Conservation (phyloP, 352 stramenopile genomes). For the Phytopythium mirpurense region DNA sequence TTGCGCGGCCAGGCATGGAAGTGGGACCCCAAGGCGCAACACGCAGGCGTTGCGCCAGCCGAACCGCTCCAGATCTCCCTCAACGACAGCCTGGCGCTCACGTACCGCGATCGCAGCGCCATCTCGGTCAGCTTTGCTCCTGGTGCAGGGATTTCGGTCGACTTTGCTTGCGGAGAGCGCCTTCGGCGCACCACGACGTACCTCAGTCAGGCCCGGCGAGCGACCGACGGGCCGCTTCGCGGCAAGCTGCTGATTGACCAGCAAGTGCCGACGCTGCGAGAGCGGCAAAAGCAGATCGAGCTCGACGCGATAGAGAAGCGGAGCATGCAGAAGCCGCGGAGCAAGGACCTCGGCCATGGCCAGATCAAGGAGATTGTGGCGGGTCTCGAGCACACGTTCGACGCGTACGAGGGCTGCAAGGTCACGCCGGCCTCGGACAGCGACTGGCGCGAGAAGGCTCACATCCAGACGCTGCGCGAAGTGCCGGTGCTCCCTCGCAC, state of each 20-base stretch:
- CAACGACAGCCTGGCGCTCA: constrained; percentile 70
- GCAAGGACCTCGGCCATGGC: constrained; percentile 50
- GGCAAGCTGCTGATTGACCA: constrained; percentile 64
- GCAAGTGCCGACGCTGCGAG: constrained; percentile 40
- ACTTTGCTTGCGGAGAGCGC: constrained; percentile 68
- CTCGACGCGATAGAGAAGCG: constrained; percentile 57
- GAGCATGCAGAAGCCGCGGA: constrained; percentile 71
- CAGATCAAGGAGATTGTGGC: constrained; percentile 61
- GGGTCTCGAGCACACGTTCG: constrained; percentile 60
- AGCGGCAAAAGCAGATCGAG: constrained; percentile 74
- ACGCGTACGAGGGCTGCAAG: constrained; percentile 60
- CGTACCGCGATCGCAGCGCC: constrained; percentile 50
- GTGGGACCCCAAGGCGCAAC: constrained; percentile 60
- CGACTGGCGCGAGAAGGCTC: constrained; percentile 50
- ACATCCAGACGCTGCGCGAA: constrained; percentile 46
- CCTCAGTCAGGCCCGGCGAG: constrained; percentile 43
- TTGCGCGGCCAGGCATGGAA: constrained; percentile 34
- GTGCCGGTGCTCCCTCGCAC: constrained; percentile 58
- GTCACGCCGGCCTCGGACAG: constrained; percentile 61
- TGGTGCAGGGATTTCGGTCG: constrained; percentile 43
- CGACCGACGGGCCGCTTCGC: constrained; percentile 28
- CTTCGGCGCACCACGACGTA: constrained; percentile 70
- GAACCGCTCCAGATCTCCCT: constrained; percentile 61
- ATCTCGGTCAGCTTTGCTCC: constrained; percentile 67
- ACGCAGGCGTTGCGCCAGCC: constrained; percentile 47